Evolutionary conservation across 805 yeast species (phyloP).

Genomic region (Suhomyces pyralidae): DNA sequence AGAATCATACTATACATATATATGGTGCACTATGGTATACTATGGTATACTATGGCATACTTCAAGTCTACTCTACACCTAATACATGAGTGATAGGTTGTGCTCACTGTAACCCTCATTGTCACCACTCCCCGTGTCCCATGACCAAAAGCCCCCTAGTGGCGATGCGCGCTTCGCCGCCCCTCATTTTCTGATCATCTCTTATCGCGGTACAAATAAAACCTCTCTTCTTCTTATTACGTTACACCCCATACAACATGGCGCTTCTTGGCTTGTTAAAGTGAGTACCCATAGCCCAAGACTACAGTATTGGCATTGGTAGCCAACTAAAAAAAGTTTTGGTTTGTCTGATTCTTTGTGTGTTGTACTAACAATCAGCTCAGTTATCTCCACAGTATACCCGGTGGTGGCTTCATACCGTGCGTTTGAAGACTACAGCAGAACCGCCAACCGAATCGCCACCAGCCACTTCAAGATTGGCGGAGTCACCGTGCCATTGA

Average conservation of each 20-base stretch:
- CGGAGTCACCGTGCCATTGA: slow-evolving; percentile 37
- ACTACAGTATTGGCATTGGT: neutral
- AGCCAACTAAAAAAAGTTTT: too few relatives aligned
- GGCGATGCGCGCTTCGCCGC: neutral
- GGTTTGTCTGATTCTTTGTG: too few relatives aligned
- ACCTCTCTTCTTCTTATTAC: neutral
- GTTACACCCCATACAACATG: neutral
- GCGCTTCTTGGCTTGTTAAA: neutral
- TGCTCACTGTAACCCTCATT: neutral
- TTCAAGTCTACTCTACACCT: too few relatives aligned
- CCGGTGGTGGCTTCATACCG: slow-evolving; percentile 62
- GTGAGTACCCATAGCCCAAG: neutral
- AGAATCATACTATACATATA: too few relatives aligned
- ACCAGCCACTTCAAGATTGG: slow-evolving; percentile 32
- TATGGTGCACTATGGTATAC: too few relatives aligned
- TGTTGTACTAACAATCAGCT: slow-evolving; percentile 15
- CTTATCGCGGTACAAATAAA: slow-evolving; percentile 4
- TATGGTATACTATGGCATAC: too few relatives aligned
- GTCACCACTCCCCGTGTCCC: neutral
- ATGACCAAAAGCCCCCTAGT: slow-evolving; percentile 1
- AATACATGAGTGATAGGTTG: too few relatives aligned
- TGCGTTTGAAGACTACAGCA: slow-evolving; percentile 47
- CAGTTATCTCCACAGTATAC: slow-evolving; percentile 45
- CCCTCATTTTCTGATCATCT: slow-evolving; percentile 2
- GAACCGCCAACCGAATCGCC: slow-evolving; percentile 25